Conservation (phyloP, 805 yeast genomes). For the Kuraishia hungarica region DNA sequence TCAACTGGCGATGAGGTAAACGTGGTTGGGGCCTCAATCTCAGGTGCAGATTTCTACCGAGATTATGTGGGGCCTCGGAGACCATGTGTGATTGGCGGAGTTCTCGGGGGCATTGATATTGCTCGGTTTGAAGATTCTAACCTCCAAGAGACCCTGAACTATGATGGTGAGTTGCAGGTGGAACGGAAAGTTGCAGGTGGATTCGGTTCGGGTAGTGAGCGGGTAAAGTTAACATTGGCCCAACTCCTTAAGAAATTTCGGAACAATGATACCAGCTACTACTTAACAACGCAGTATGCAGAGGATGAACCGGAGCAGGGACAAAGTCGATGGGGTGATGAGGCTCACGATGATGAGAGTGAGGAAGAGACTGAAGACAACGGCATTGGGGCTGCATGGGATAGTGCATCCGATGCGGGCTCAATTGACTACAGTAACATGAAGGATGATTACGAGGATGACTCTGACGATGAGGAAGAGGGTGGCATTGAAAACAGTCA, state of each 20-base stretch:
- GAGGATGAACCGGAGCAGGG: constrained; percentile 29
- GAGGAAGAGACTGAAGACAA: constrained; percentile 14
- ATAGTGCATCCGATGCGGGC: constrained; percentile 23
- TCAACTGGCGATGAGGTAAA: neutral
- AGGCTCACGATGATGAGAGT: constrained; percentile 15
- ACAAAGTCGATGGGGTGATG: constrained; percentile 8
- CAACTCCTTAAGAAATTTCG: constrained; percentile 36
- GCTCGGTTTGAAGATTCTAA: constrained; percentile 23
- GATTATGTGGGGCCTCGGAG: constrained; percentile 31
- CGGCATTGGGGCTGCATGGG: constrained; percentile 6
- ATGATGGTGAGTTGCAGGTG: constrained; percentile 32
- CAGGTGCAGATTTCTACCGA: constrained; percentile 23
- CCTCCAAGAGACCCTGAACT: constrained; percentile 26
- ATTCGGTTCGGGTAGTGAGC: constrained; percentile 55
- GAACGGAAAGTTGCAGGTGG: constrained; percentile 55
- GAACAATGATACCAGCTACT: constrained; percentile 36
- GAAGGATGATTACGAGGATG: constrained; percentile 39
- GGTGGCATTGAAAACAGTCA: neutral
- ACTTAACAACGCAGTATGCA: constrained; percentile 63
- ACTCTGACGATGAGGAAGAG: constrained; percentile 17
- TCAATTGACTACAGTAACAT: constrained; percentile 34
- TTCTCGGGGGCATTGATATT: constrained; percentile 24
- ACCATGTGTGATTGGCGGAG: constrained; percentile 43
- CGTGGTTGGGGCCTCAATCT: constrained; percentile 5
- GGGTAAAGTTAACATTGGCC: constrained; percentile 40